Evolutionary conservation across 169 alveolate species (phyloP), one percentile per base, ranked within the genome.

Genomic region (Plasmodium vinckei): DNA sequence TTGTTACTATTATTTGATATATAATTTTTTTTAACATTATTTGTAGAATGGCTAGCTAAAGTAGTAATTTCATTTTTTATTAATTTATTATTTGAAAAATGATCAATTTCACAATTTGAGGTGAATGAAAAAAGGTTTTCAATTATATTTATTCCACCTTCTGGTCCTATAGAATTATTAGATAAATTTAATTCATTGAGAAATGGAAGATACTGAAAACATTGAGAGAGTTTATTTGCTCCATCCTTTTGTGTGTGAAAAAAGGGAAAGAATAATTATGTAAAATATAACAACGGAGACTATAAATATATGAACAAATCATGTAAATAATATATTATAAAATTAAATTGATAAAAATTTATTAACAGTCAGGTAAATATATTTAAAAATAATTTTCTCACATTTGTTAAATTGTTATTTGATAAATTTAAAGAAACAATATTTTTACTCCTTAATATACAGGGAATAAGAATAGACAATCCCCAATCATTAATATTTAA

Each of bases 401-500:
- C 88, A 47, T 75, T 75, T 6, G 71, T 75, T 42, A 75, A 75
- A 56, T 47, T 44, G 39, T 75, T 75, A 56, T 67, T 75, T 17
- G 88, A 75, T 17, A 75, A 51, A 47, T 75, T 60, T 42, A 75
- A 44, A 17, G 68, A 61, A 21, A 51, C 73, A 9, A 75, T 25
- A 13, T 27, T 75, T 15, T 73, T 75, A 54, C 88, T 63, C 49
- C 75, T 60, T 56, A 75, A 42, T 19, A 75, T 33, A 56, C 88
- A 75, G 15, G 88, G 88, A 47, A 75, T 75, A 39, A 75, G 73
- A 39, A 75, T 75, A 51, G 75, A 75, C 70, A 75, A 23, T 1
- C 88, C 88, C 88, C 88, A 75, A 42, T 51, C 49, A 42, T 44
- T 61, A 56, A 75, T 75, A 19, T 63, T 75, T 60, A 75, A 49